A percentile compares a stretch with the other conserved stretches of the same genome.
These are phyloP conservation scores for Cercospora sesami DNA, from an alignment of 2,329 filamentous ascomycete genomes.

Conservation along the genomic window DNA sequence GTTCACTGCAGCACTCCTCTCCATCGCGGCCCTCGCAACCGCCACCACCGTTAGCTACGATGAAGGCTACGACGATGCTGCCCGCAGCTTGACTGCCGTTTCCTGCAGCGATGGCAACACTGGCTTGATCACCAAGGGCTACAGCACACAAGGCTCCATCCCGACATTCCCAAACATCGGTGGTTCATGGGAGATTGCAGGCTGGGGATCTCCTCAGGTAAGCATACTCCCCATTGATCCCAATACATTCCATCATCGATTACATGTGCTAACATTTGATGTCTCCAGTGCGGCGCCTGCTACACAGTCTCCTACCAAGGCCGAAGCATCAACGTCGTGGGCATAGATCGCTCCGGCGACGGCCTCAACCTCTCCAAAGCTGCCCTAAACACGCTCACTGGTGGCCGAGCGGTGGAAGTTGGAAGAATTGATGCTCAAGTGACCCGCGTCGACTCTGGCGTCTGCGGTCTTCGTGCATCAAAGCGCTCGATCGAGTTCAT, in stretches of 20 bases:
- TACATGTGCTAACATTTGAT: slow-evolving; percentile 33
- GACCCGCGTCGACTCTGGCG: slow-evolving; percentile 41
- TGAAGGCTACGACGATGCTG: slow-evolving; percentile 63
- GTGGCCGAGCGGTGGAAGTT: slow-evolving; percentile 43
- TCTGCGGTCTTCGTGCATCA: slow-evolving; percentile 37
- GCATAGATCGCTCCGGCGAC: slow-evolving; percentile 49
- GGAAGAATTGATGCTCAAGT: slow-evolving; percentile 46
- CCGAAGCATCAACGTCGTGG: slow-evolving; percentile 51
- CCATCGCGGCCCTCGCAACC: slow-evolving; percentile 34
- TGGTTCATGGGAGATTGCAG: slow-evolving; percentile 49
- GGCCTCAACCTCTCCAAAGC: slow-evolving; percentile 53
- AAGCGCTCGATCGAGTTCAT: slow-evolving; percentile 33
- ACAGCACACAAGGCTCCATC: slow-evolving; percentile 45
- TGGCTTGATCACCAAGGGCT: slow-evolving; percentile 64
- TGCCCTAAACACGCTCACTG: slow-evolving; percentile 54
- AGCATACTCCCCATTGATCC: neutral
- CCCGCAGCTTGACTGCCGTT: slow-evolving; percentile 57
- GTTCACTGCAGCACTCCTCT: slow-evolving; percentile 35
- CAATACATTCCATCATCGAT: neutral
- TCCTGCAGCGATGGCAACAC: slow-evolving; percentile 68
- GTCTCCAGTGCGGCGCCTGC: slow-evolving; percentile 54
- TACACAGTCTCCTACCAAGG: slow-evolving; percentile 52
- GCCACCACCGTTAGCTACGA: slow-evolving; percentile 47
- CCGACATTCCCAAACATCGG: slow-evolving; percentile 53
- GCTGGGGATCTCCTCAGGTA: slow-evolving; percentile 39